Percentiles rank a stretch among this genome's conserved stretches.
These are phyloP conservation scores for Chloranthus sessilifolius DNA, from an alignment of 164 flowering plant genomes.

Conservation along the genomic window DNA sequence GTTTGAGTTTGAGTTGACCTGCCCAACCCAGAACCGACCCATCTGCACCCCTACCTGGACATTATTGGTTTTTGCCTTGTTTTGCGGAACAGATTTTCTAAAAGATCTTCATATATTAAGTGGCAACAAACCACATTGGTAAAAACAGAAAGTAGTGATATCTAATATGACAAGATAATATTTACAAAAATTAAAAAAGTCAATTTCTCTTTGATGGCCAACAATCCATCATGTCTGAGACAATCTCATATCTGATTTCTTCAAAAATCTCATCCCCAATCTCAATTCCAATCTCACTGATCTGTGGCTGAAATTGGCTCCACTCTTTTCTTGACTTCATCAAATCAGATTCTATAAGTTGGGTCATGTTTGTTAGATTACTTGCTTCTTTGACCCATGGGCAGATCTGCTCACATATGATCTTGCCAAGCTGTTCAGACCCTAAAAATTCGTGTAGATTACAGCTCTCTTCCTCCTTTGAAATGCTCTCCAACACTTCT, in stretches of 20 bases:
- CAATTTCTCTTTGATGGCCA: no score
- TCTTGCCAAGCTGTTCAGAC: constrained; percentile 3
- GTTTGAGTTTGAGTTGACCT: no score
- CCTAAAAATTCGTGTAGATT: background rate
- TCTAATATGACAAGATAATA: no score
- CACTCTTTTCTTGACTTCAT: background rate
- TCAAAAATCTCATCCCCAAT: constrained; percentile 13
- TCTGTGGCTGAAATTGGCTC: constrained; percentile 10
- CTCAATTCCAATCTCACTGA: constrained; percentile 7
- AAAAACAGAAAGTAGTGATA: no score
- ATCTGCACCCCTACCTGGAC: no score
- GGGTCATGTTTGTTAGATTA: constrained; percentile 5
- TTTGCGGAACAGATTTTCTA: no score
- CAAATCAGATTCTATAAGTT: constrained; percentile 7
- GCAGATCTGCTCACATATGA: constrained; percentile 9
- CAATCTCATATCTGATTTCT: constrained; percentile 6
- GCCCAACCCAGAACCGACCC: no score
- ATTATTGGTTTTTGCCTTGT: no score
- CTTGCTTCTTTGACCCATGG: constrained; percentile 5
- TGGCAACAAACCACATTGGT: no score
- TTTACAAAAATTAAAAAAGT: no score
- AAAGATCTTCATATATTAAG: no score
- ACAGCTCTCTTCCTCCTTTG: background rate
- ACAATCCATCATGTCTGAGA: constrained; percentile 8
- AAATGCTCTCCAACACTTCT: constrained; percentile 7